These are phyloP conservation scores for Ramularia endophylla DNA, from an alignment of 2,329 filamentous ascomycete species.

Conservation along the genomic window DNA sequence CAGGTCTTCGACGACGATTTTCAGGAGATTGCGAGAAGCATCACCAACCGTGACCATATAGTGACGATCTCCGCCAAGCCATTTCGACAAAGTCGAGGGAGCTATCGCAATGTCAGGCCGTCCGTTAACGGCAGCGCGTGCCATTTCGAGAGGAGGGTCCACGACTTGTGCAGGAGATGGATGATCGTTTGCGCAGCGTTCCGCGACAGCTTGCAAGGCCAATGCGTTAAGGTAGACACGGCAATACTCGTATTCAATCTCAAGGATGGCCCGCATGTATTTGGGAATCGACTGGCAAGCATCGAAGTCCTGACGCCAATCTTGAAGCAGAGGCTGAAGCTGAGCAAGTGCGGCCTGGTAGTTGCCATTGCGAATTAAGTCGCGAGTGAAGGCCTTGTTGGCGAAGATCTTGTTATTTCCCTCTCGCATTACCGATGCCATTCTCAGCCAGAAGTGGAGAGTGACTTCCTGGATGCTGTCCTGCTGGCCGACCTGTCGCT, in stretches of 20 bases:
- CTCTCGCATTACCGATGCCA: slow-evolving; percentile 86
- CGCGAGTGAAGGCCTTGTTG: slow-evolving; percentile 79
- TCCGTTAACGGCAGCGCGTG: slow-evolving; percentile 27
- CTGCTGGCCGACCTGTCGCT: slow-evolving; percentile 23
- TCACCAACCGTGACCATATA: slow-evolving; percentile 68
- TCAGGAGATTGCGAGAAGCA: slow-evolving; percentile 68
- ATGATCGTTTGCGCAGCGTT: slow-evolving; percentile 77
- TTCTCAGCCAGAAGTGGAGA: slow-evolving; percentile 84
- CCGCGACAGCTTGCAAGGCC: slow-evolving; percentile 88
- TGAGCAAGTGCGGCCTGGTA: slow-evolving; percentile 77
- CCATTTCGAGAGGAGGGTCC: slow-evolving; percentile 26
- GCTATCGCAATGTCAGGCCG: slow-evolving; percentile 40
- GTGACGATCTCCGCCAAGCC: slow-evolving; percentile 54
- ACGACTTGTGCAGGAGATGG: slow-evolving; percentile 29
- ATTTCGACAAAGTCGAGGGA: slow-evolving; percentile 40
- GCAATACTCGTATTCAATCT: slow-evolving; percentile 93
- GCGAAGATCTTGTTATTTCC: slow-evolving; percentile 86
- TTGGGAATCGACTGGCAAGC: slow-evolving; percentile 50
- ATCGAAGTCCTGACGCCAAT: slow-evolving; percentile 80
- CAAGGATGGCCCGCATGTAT: slow-evolving; percentile 67
- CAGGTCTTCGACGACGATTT: slow-evolving; percentile 69
- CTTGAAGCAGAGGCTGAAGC: slow-evolving; percentile 69
- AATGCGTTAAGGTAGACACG: slow-evolving; percentile 93
- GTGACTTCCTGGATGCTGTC: slow-evolving; percentile 47
- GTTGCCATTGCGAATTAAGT: slow-evolving; percentile 77